A percentile compares a stretch with the other conserved stretches of the same genome.
These are phyloP conservation scores for Gnaphalium uliginosum DNA, from an alignment of 129 eudicot species.

Conservation along the genomic window DNA sequence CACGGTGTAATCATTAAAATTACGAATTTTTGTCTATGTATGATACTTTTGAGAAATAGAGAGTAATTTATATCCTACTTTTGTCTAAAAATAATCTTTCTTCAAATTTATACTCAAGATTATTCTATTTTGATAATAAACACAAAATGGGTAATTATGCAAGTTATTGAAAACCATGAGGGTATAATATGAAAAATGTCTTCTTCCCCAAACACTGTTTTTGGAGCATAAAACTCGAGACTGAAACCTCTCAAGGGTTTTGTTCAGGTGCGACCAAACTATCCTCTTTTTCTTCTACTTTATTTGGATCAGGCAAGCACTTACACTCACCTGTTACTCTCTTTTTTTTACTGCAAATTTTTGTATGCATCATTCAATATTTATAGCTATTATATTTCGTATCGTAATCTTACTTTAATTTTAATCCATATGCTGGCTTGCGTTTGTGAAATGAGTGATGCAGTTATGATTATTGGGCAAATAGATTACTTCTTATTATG, in stretches of 20 bases:
- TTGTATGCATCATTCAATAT: too few relatives aligned
- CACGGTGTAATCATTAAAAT: too few relatives aligned
- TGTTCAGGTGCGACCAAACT: neutral
- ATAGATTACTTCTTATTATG: neutral
- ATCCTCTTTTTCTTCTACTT: neutral
- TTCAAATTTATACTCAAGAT: too few relatives aligned
- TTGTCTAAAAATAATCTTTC: too few relatives aligned
- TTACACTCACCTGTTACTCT: neutral
- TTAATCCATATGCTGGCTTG: neutral
- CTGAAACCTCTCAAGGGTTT: neutral
- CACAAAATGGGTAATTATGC: too few relatives aligned
- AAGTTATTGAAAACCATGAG: neutral
- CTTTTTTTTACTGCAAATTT: too few relatives aligned
- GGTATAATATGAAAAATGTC: neutral
- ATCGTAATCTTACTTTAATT: neutral
- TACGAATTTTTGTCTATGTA: too few relatives aligned
- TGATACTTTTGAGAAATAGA: too few relatives aligned
- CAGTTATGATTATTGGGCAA: neutral
- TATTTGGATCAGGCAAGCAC: neutral
- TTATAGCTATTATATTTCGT: too few relatives aligned
- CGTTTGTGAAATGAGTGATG: neutral
- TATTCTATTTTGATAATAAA: too few relatives aligned
- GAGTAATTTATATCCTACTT: too few relatives aligned
- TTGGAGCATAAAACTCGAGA: too few relatives aligned
- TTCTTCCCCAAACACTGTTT: neutral